These are phyloP conservation scores for Corchorus capsularis DNA, from an alignment of 345 rosid genomes.

Conservation along the genomic window DNA sequence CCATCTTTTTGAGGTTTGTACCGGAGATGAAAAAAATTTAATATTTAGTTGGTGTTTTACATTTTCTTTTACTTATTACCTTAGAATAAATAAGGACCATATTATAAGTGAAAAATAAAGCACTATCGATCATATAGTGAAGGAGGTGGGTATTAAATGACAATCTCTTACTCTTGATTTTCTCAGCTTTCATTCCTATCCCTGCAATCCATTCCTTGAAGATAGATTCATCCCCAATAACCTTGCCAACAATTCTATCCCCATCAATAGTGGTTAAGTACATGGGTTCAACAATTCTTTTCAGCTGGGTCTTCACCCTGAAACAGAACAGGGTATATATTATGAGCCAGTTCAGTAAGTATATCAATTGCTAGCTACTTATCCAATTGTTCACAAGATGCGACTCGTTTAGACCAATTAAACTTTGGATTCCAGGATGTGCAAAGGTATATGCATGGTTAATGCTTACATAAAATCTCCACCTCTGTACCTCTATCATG, in stretches of 20 bases:
- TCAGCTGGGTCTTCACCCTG: slow-evolving; percentile 98
- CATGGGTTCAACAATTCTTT: slow-evolving; percentile 95
- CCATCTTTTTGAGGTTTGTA: not conserved
- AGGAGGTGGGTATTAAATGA: slow-evolving; percentile 38
- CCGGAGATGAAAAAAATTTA: slow-evolving; percentile 1
- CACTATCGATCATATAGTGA: not conserved
- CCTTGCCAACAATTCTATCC: slow-evolving; percentile 85
- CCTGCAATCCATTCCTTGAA: slow-evolving; percentile 89
- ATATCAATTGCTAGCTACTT: not conserved
- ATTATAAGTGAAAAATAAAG: not conserved
- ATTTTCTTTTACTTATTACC: not conserved
- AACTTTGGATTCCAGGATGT: not conserved
- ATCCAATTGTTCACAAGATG: not conserved
- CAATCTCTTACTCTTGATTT: slow-evolving; percentile 84
- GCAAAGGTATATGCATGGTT: no score
- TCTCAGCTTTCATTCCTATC: slow-evolving; percentile 98
- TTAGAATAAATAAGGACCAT: no score
- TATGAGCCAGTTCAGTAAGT: not conserved
- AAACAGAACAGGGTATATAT: slow-evolving; percentile 9
- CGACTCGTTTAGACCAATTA: not conserved
- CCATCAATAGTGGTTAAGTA: slow-evolving; percentile 96
- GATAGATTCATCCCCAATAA: slow-evolving; percentile 80
- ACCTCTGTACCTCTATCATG: no score
- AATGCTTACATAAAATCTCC: no score
- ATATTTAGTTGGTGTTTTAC: slow-evolving; percentile 6